Base-by-base conservation (phyloP, 208 protist genomes). In the Wallacemonas rigidus region DNA sequence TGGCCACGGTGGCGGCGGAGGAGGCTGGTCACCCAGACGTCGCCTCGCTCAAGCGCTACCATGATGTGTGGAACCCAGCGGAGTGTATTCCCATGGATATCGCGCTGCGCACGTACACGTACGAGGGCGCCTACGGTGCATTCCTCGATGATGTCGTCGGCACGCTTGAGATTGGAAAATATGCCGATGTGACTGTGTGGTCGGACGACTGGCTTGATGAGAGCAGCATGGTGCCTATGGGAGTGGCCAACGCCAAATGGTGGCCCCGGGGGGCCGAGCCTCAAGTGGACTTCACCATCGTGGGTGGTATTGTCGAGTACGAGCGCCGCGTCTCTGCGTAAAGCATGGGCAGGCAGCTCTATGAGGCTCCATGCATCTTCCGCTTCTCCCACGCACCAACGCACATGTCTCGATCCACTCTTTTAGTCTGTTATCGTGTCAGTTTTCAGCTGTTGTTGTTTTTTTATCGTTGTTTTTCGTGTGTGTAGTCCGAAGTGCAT, bases 111-210 rank as follows among this genome's bases (percentile, higher is more conserved):
- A 75, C 71, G 45, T 93, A 91, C 74, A 91, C 86, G 11, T 75
- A 78, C 55, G 82, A 86, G 51, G 74, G 75, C 36, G 85, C 86
- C 11, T 82, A 88, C 70, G 83, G 75, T 53, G 77, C 78, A 51
- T 93, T 89, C 68, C 73, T 85, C 43, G 88, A 91, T 53, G 62
- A 88, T 38, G 50, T 82, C 51, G 40, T 88, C 39, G 88, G 86
- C 26, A 85, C 72, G 2, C 54, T 93, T 5, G 87, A 90, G 65
- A 75, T 82, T 71, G 81, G 82, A 41, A 87, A 90, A 71, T 84
- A 76, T 12, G 88, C 80, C 6, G 88, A 93, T 44, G 55, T 93
- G 45, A 81, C 76, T n/a, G 70, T 93, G 43, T 85, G 83, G 74
- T 79, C 81, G 12, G 84, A 71, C 58, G 82, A 87, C 67, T 79